Base-by-base conservation (phyloP, 192 early-diverging fungal genomes). In the Coemansia sp. region DNA sequence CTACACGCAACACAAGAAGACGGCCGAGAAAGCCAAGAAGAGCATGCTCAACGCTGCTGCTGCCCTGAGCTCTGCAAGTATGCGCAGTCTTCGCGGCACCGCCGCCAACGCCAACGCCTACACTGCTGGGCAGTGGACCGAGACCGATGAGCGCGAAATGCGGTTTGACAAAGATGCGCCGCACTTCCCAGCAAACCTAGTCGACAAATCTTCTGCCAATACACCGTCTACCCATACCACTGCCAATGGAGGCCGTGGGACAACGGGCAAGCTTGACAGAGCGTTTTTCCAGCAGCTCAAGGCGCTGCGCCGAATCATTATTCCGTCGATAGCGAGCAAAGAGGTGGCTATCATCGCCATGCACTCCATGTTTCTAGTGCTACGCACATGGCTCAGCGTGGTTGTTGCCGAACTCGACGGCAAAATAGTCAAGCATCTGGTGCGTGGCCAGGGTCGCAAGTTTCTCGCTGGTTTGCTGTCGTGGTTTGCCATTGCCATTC, bases 401-500 rank as follows among this genome's bases (percentile, higher is more conserved):
- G 87, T 98, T 1, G 96, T 94, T 18, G 96, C 96, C 25, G 84
- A 89, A 57, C 76, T 98, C 56, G 96, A 98, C 65, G 96, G 96
- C 58, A 87, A 90, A 69, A 92, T 98, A 61, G 96, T 98, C 72
- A 91, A 91, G 83, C 89, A 98, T 68, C 83, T 98, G 86, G 96
- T 96, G 72, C 80, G 83, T 31, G 94, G 89, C 16, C 89, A 97
- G 74, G 88, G 87, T 3, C 87, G 87, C 66, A 85, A 84, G 54
- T 96, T 96, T 67, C 71, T 92, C 40, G 79, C 85, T 3, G 90
- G 91, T 31, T 70, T 96, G 20, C 84, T 84, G 17, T 93, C 91
- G 60, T 98, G 94, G 93, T 94, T 98, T 72, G 86, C 89, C 20
- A 94, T 98, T 70, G 93, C 96, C 14, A 78, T 98, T 6, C 96